Percentiles rank a stretch among this genome's conserved stretches.
phyloP scores from a whole-genome alignment of 208 protist species.

The Trichomonas tenax region DNA sequence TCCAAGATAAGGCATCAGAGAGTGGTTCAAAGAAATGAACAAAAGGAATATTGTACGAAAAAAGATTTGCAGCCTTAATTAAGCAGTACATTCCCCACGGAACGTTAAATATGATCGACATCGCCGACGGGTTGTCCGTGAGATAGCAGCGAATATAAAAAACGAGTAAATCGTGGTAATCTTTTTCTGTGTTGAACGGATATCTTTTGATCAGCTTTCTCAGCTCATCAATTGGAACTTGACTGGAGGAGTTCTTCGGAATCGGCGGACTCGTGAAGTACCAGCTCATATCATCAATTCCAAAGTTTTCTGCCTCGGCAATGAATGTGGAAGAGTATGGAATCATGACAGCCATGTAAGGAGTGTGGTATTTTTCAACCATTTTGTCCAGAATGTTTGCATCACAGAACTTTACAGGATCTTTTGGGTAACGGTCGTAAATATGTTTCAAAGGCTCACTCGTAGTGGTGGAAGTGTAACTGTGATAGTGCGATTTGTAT shows the following conservation, averaged over 20 bases:
- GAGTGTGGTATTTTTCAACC: not conserved
- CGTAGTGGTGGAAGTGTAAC: not conserved
- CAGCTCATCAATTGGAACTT: not conserved
- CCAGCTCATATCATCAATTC: not conserved
- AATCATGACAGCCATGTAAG: not conserved
- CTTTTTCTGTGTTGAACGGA: not conserved
- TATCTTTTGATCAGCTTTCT: not conserved
- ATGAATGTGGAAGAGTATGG: not conserved
- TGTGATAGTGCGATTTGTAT: not conserved
- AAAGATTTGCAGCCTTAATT: not conserved
- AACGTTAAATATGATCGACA: not conserved
- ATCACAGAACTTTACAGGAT: not conserved
- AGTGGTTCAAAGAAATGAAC: not conserved
- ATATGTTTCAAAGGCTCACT: not conserved
- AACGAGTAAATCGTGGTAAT: not conserved
- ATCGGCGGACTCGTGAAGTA: not conserved
- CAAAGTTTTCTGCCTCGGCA: not conserved
- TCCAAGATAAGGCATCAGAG: not conserved
- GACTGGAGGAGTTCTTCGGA: not conserved
- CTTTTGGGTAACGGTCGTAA: not conserved
- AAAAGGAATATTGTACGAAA: not conserved
- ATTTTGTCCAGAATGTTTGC: not conserved
- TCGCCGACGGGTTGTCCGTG: not conserved
- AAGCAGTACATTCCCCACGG: not conserved
- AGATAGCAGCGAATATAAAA: not conserved